Conservation (phyloP, 495 filamentous ascomycete species). For the Cairneyella variabilis region DNA sequence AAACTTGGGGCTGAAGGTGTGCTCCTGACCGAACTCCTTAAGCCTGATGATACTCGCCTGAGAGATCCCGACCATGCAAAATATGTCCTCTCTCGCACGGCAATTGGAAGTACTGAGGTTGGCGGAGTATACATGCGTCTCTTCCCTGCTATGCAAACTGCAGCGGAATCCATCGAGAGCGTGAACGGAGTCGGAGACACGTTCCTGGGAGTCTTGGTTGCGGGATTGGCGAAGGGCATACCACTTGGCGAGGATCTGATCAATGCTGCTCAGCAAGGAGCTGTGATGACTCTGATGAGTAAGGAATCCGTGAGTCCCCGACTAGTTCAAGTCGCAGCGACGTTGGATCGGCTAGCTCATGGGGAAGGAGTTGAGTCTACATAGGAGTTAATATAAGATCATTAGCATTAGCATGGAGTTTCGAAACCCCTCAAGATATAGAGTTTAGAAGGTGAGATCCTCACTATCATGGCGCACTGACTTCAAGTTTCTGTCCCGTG, state of each 20-base stretch:
- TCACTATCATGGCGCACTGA: too few relatives aligned
- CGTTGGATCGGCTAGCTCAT: too few relatives aligned
- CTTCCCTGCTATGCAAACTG: too few relatives aligned
- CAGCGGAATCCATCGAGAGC: slow-evolving; percentile 63
- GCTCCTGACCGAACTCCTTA: slow-evolving; percentile 68
- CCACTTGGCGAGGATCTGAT: slow-evolving; percentile 37
- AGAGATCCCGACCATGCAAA: slow-evolving; percentile 53
- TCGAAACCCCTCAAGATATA: too few relatives aligned
- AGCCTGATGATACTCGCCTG: slow-evolving; percentile 58
- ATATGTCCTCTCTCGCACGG: slow-evolving; percentile 62
- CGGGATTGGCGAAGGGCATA: slow-evolving; percentile 52
- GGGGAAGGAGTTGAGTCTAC: too few relatives aligned
- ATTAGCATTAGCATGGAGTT: too few relatives aligned
- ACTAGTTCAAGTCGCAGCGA: too few relatives aligned
- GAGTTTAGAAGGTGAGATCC: too few relatives aligned
- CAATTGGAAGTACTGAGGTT: slow-evolving; percentile 48
- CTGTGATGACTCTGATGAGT: slow-evolving; percentile 69
- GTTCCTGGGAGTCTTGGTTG: slow-evolving; percentile 75
- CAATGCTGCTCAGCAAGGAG: slow-evolving; percentile 63
- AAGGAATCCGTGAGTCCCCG: slow-evolving; percentile 66
- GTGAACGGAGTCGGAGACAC: slow-evolving; percentile 97
- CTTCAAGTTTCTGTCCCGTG: too few relatives aligned
- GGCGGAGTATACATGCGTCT: slow-evolving; percentile 84
- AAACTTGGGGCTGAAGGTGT: slow-evolving; percentile 78
- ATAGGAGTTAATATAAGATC: too few relatives aligned